Evolutionary conservation across 257 asterid species (phyloP).

Genomic region (Datura wrightii): DNA sequence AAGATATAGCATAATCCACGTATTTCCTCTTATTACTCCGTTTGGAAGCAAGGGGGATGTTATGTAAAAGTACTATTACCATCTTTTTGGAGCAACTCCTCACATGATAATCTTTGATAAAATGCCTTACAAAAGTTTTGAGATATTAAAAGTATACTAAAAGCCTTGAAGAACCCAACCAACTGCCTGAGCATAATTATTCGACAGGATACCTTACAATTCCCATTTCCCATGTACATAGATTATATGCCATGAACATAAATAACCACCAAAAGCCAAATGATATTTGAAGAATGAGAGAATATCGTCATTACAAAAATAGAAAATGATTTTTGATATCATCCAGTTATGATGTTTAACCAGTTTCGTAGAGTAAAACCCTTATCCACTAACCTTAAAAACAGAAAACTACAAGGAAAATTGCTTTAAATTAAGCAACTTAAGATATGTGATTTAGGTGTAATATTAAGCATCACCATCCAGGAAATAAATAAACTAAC

Average conservation of each 20-base stretch:
- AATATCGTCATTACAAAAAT: not conserved
- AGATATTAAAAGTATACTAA: not conserved
- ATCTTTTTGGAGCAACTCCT: constrained; percentile 13
- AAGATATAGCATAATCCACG: not conserved
- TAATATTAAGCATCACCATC: not conserved
- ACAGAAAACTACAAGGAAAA: constrained; percentile 6
- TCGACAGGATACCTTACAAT: not conserved
- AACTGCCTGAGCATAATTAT: not conserved
- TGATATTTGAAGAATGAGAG: constrained; percentile 24
- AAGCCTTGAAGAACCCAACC: not conserved
- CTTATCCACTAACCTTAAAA: constrained; percentile 18
- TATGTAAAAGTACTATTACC: not conserved
- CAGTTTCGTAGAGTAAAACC: not conserved
- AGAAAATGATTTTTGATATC: not conserved
- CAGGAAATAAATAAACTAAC: not conserved
- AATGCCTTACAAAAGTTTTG: not conserved
- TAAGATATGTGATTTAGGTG: constrained; percentile 10
- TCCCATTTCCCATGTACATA: not conserved
- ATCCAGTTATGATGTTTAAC: constrained; percentile 10
- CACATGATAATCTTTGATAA: not conserved
- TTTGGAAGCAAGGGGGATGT: not conserved
- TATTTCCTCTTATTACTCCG: not conserved
- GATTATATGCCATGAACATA: not conserved
- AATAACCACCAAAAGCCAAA: constrained; percentile 1
- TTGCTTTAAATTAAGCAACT: constrained; percentile 19